These are phyloP conservation scores for Macrophomina tecta DNA, from an alignment of 2,329 filamentous ascomycete species.

Conservation along the genomic window DNA sequence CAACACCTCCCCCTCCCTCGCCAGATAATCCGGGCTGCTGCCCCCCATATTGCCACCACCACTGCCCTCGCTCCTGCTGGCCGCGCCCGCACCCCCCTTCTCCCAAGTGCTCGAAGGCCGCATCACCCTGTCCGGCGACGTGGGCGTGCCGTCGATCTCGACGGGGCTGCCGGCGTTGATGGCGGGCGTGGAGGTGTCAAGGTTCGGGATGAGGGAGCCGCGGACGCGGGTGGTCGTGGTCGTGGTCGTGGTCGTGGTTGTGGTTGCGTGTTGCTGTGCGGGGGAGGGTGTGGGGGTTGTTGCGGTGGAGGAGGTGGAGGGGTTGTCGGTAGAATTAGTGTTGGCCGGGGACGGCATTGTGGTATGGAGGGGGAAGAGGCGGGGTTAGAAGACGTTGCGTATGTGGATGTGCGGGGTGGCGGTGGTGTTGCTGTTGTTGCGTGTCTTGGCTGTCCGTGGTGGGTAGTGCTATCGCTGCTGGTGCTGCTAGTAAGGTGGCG, in stretches of 20 bases:
- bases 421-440: neutral
- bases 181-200: slow-evolving; percentile 46
- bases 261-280: neutral
- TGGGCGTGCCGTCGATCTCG: slow-evolving; percentile 49
- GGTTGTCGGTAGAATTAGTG: neutral
- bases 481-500: neutral
- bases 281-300: neutral
- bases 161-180: slow-evolving; percentile 50
- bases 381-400: neutral
- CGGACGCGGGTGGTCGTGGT: slow-evolving; percentile 21
- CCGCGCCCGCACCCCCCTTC: no score
- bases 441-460: neutral
- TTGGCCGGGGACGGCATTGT: neutral
- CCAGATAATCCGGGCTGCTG: slow-evolving; percentile 32
- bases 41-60: slow-evolving; percentile 1
- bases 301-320: neutral
- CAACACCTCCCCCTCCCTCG: slow-evolving; percentile 38
- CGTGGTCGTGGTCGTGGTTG: neutral
- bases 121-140: slow-evolving; percentile 17
- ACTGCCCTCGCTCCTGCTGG: slow-evolving; percentile 13
- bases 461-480: neutral
- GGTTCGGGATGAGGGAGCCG: slow-evolving; percentile 35
- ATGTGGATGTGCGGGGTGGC: neutral
- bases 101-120: neutral
- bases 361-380: neutral